Evolutionary conservation across 2,329 filamentous ascomycete genomes (phyloP).

Genomic region (Pestalotiopsis sp.): DNA sequence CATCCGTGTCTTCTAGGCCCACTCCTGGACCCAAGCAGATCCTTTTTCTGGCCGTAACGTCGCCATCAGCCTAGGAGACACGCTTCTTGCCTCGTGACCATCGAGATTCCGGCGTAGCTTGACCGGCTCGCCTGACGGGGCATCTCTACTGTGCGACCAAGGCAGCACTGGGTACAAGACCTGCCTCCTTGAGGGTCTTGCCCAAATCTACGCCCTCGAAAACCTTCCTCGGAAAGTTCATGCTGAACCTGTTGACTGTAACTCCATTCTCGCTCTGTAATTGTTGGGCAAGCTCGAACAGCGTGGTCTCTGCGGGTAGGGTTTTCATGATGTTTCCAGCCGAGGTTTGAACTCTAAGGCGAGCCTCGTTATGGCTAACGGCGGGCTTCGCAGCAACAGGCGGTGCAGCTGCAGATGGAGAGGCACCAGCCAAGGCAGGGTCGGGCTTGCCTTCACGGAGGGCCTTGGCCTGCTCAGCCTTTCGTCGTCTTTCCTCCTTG

Average conservation of each 20-base stretch:
- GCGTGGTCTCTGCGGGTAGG: constrained; percentile 82
- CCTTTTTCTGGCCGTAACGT: not conserved
- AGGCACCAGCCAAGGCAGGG: constrained; percentile 38
- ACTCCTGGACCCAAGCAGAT: not conserved
- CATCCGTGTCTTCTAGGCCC: not conserved
- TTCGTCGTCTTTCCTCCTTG: constrained; percentile 83
- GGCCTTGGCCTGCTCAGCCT: constrained; percentile 83
- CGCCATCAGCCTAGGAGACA: not conserved
- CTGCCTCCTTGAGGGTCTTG: constrained; percentile 89
- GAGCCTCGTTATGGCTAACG: constrained; percentile 74
- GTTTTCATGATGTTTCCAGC: constrained; percentile 82
- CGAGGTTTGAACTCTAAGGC: constrained; percentile 77
- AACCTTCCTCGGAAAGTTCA: constrained; percentile 84
- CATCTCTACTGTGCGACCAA: constrained; percentile 64
- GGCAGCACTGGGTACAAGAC: constrained; percentile 86
- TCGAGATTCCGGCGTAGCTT: not conserved
- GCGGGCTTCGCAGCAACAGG: constrained; percentile 56
- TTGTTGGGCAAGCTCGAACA: constrained; percentile 86
- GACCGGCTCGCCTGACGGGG: not conserved
- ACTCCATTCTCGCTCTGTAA: constrained; percentile 70
- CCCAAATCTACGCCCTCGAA: constrained; percentile 77
- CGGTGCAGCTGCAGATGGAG: constrained; percentile 46
- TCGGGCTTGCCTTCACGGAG: constrained; percentile 72
- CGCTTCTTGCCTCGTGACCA: not conserved
- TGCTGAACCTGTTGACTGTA: constrained; percentile 74